Percentiles rank a stretch among this genome's conserved stretches.
Conservation (phyloP, 352 stramenopile genomes). For the Lagenidium giganteum region DNA sequence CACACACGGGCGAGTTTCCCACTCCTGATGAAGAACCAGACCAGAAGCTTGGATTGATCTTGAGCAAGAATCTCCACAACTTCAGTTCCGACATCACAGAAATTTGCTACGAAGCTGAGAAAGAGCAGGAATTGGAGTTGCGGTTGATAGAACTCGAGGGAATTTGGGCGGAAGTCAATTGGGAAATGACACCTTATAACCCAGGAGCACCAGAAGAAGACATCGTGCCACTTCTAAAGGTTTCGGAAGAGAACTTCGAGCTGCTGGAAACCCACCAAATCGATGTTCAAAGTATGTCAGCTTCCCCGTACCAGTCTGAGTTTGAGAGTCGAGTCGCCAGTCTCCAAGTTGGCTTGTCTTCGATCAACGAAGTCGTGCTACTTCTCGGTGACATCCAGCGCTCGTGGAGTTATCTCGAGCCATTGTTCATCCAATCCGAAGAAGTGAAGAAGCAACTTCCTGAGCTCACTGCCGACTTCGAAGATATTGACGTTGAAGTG, state of each 20-base stretch:
- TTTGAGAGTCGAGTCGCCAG: slow-evolving; percentile 91
- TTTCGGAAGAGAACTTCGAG: slow-evolving; percentile 96
- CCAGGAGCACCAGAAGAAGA: slow-evolving; percentile 64
- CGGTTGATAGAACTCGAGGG: slow-evolving; percentile 88
- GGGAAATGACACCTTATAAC: slow-evolving; percentile 92
- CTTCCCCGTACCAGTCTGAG: slow-evolving; percentile 92
- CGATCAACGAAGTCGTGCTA: slow-evolving; percentile 91
- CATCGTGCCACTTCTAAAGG: slow-evolving; percentile 86
- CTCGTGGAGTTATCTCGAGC: slow-evolving; percentile 95
- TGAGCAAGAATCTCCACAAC: slow-evolving; percentile 92
- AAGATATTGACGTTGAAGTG: slow-evolving; percentile 92
- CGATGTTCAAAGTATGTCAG: slow-evolving; percentile 95
- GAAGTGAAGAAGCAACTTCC: slow-evolving; percentile 96
- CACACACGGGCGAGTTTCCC: slow-evolving; percentile 88
- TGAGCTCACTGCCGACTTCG: slow-evolving; percentile 91
- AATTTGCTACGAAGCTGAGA: slow-evolving; percentile 95
- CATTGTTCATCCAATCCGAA: slow-evolving; percentile 94
- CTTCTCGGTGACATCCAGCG: slow-evolving; percentile 94
- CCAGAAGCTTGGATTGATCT: slow-evolving; percentile 86
- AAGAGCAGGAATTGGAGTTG: slow-evolving; percentile 95
- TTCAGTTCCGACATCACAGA: slow-evolving; percentile 95
- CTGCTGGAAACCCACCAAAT: slow-evolving; percentile 96
- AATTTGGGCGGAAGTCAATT: slow-evolving; percentile 91
- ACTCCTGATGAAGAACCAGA: slow-evolving; percentile 91
- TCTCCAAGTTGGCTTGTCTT: slow-evolving; percentile 84